phyloP scores from a whole-genome alignment of 768 basidiomycete genomes.

The Panellus pusillus region DNA sequence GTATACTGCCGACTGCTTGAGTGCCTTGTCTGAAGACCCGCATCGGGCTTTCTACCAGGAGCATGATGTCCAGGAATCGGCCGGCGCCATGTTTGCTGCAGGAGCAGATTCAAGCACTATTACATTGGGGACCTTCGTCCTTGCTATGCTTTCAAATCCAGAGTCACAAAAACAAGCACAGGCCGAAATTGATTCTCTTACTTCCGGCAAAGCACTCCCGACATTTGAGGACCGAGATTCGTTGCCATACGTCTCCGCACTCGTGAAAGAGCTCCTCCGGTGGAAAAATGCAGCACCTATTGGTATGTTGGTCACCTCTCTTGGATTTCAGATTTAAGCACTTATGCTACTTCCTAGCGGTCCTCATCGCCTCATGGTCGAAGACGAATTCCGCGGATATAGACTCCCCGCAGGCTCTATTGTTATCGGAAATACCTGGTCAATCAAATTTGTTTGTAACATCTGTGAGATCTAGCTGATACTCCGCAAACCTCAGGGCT shows the following conservation, averaged over 20 bases:
- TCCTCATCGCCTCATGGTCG: conserved; percentile 8
- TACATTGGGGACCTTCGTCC: conserved; percentile 21
- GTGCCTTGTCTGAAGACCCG: no score
- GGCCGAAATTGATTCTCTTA: conserved; percentile 28
- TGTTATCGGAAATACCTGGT: conserved; percentile 7
- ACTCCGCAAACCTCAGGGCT: not conserved
- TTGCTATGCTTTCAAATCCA: conserved; percentile 32
- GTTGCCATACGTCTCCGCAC: not conserved
- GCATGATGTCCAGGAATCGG: conserved; percentile 20
- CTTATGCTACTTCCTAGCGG: not conserved
- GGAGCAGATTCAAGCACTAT: conserved; percentile 36
- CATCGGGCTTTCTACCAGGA: not conserved
- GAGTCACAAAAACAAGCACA: conserved; percentile 29
- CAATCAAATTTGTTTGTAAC: not conserved
- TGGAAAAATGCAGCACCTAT: not conserved
- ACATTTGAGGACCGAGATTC: not conserved
- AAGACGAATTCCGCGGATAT: conserved; percentile 19
- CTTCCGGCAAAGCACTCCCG: conserved; percentile 7
- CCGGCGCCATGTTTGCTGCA: conserved; percentile 35
- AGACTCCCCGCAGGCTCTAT: conserved; percentile 14
- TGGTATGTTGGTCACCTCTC: not conserved
- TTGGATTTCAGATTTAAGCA: no score
- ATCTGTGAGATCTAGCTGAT: not conserved
- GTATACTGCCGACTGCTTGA: conserved; percentile 6
- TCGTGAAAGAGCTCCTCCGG: not conserved